These are phyloP conservation scores for Epipyxis sp. DNA, from an alignment of 108 stramenopile species.

Conservation along the genomic window DNA sequence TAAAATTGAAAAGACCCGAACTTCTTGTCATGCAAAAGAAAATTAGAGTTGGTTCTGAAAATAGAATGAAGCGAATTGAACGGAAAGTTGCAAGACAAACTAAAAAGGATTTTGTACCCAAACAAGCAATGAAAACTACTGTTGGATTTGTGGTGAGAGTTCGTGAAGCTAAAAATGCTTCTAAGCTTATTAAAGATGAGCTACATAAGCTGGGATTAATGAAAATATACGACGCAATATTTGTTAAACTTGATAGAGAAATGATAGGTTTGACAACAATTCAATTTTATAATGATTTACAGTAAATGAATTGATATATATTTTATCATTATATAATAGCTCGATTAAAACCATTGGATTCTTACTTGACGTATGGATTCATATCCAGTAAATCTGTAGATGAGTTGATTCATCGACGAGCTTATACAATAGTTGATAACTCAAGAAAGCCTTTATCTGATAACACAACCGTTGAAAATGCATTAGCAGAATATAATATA, in stretches of 20 bases:
- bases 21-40: not conserved
- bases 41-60: not conserved
- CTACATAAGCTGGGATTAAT: constrained; percentile 10
- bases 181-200: not conserved
- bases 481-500: constrained; percentile 9
- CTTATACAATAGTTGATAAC: not conserved
- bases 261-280: constrained; percentile 15
- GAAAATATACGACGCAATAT: constrained; percentile 13
- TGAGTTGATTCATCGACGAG: constrained; percentile 27
- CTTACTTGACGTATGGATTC: constrained; percentile 5
- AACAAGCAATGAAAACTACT: not conserved
- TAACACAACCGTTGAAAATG: constrained; percentile 12
- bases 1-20: not conserved
- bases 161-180: constrained; percentile 14
- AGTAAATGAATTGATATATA: too few species aligned
- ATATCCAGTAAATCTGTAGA: constrained; percentile 1
- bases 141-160: constrained; percentile 24
- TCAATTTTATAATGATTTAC: not conserved
- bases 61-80: not conserved
- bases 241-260: not conserved
- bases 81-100: not conserved
- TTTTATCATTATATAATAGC: not conserved
- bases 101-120: not conserved
- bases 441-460: not conserved
- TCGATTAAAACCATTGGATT: constrained; percentile 7